phyloP scores from a whole-genome alignment of 139 green algal species.

The Chlorella sp. region DNA sequence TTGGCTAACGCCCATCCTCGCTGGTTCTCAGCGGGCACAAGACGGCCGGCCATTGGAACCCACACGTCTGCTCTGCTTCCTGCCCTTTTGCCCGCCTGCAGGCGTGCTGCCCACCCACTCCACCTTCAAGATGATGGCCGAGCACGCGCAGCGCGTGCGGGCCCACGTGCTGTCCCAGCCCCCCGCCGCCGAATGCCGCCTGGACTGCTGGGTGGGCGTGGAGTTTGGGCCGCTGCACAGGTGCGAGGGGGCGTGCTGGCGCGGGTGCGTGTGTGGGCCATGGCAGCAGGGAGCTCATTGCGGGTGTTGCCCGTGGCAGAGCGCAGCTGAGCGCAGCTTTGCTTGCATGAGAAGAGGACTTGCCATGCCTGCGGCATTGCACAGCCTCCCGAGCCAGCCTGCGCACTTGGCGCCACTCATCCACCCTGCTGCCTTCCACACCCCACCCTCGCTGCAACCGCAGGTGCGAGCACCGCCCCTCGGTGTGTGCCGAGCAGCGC shows the following conservation, averaged over 20 bases:
- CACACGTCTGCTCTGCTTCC: neutral
- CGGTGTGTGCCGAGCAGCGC: slow-evolving; percentile 20
- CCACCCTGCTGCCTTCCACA: neutral
- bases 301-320: neutral
- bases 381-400: too few relatives aligned
- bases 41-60: neutral
- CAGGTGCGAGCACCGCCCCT: slow-evolving; percentile 41
- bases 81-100: neutral
- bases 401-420: too few relatives aligned
- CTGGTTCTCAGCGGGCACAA: too few relatives aligned
- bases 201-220: slow-evolving; percentile 38
- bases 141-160: slow-evolving; percentile 11
- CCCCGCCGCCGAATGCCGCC: slow-evolving; percentile 1
- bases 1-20: too few relatives aligned
- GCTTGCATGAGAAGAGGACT: neutral
- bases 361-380: too few relatives aligned
- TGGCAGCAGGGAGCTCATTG: neutral
- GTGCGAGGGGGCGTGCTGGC: neutral
- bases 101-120: slow-evolving; percentile 11
- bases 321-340: neutral
- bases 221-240: neutral
- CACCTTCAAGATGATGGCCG: slow-evolving; percentile 30
- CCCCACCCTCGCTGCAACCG: neutral
- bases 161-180: neutral
- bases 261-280: neutral